Evolutionary conservation across 306 rosid genomes (phyloP).

Genomic region (Glycine soja): DNA sequence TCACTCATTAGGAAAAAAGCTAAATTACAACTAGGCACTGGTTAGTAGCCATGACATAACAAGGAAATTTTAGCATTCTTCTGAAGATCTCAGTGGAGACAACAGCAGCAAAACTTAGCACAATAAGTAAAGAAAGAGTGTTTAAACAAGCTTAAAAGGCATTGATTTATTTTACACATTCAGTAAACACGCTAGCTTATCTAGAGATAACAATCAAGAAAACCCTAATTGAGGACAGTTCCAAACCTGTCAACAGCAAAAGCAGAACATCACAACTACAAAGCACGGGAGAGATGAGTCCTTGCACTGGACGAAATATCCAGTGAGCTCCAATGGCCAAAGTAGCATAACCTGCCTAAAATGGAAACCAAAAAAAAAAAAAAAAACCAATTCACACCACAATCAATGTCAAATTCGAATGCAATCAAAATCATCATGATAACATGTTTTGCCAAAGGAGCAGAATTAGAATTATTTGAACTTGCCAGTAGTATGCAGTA

Average conservation of each 20-base stretch:
- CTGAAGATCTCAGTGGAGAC: not conserved
- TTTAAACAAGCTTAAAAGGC: not conserved
- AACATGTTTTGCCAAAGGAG: not conserved
- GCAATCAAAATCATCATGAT: conserved; percentile 17
- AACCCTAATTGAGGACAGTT: conserved; percentile 27
- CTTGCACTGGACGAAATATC: conserved; percentile 68
- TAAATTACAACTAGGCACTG: too few species aligned
- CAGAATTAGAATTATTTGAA: not conserved
- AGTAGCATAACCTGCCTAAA: conserved; percentile 78
- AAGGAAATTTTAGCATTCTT: conserved; percentile 1
- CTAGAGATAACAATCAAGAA: conserved; percentile 14
- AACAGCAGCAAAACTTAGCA: not conserved
- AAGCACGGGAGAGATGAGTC: conserved; percentile 65
- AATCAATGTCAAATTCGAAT: conserved; percentile 8
- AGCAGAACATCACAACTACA: conserved; percentile 89
- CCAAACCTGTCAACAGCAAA: conserved; percentile 78
- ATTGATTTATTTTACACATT: not conserved
- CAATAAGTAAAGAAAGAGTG: not conserved
- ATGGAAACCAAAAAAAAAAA: conserved; percentile 49
- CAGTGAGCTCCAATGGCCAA: conserved; percentile 77
- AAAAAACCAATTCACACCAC: conserved; percentile 24
- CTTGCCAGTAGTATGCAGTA: conserved; percentile 82
- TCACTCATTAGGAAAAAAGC: not conserved
- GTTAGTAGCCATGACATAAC: not conserved
- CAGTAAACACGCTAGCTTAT: not conserved